Base-by-base conservation (phyloP, 495 filamentous ascomycete genomes). In the Hypoxylon crocopeplum region DNA sequence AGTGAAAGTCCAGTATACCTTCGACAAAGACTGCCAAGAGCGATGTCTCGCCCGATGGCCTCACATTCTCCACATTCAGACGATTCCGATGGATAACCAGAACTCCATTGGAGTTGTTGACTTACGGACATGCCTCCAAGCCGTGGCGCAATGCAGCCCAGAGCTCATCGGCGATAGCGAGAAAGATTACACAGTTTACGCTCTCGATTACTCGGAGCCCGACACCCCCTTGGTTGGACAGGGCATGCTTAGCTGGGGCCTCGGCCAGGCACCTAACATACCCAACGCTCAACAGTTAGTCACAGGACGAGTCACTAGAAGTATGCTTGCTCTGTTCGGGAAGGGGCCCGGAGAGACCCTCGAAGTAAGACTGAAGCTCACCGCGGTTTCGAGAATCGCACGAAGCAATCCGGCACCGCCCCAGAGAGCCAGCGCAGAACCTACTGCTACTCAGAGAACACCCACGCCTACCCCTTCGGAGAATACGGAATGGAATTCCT, bases 1-100 rank as follows among this genome's bases (percentile, higher is more conserved):
- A 91, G 90, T 98, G 73, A 98, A 98, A 80, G 91, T 98, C 20
- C 87, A 94, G 33, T 98, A 98, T 73, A 95, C 93, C 16, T 98
- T 98, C 73, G 93, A 98, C 67, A 86, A 90, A 66, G 88, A 91
- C 37, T 88, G 84, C 71, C 91, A 92, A 72, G 89, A 92, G 19
- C 90, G 93, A 68, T 98, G 94, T 75, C 78, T 98, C 21, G 93
- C 95, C 55, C 86, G 93, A 66, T 91, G 92, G 82, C 90, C 91
- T 36, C 85, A 93, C 49, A 79, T 88, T 29, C 80, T 97, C 40
- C 81, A 89, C 20, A 84, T 96, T 17, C 91, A 91, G 62, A 90
- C 88, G 7, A 84, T 93, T 20, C 80, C 84, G 22, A 74, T 98
- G 40, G 91, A 98, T 66, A 89, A 92, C 62, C 69, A 69, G 30